phyloP scores from a whole-genome alignment of 805 yeast genomes.

The Candida succiphila region DNA sequence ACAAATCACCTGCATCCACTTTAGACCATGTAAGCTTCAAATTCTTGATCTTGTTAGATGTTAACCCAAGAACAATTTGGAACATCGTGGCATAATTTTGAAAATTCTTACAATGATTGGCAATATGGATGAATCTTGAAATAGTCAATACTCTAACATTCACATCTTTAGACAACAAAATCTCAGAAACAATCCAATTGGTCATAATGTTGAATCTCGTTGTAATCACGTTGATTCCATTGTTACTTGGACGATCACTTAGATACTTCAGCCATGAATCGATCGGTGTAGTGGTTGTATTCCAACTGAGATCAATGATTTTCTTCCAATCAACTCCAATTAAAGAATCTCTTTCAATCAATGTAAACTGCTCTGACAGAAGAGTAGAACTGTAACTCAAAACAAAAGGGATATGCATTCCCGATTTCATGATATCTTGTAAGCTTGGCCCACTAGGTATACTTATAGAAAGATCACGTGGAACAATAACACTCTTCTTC shows the following conservation, averaged over 20 bases:
- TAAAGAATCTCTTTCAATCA: conserved; percentile 77
- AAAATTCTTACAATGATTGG: conserved; percentile 55
- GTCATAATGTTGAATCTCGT: conserved; percentile 82
- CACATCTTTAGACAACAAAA: conserved; percentile 55
- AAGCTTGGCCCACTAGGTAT: conserved; percentile 12
- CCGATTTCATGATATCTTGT: conserved; percentile 31
- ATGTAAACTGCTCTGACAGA: conserved; percentile 74
- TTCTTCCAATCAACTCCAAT: conserved; percentile 90
- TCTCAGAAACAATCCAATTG: conserved; percentile 88
- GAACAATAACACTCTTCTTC: conserved; percentile 4
- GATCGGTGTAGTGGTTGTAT: conserved; percentile 51
- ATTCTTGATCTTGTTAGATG: conserved; percentile 50
- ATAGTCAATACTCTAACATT: conserved; percentile 57
- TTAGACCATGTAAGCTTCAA: conserved; percentile 65
- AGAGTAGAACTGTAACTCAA: conserved; percentile 58
- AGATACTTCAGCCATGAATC: conserved; percentile 79
- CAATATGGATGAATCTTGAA: conserved; percentile 83
- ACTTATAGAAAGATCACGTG: background rate
- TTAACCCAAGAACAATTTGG: conserved; percentile 78
- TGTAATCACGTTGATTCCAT: conserved; percentile 78
- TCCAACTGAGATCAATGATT: conserved; percentile 68
- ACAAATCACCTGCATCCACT: conserved; percentile 62
- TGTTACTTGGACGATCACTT: conserved; percentile 30
- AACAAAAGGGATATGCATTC: conserved; percentile 72
- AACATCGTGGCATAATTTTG: conserved; percentile 84